Evolutionary conservation across 768 basidiomycete species (phyloP).

Genomic region (Kwoniella europaea): DNA sequence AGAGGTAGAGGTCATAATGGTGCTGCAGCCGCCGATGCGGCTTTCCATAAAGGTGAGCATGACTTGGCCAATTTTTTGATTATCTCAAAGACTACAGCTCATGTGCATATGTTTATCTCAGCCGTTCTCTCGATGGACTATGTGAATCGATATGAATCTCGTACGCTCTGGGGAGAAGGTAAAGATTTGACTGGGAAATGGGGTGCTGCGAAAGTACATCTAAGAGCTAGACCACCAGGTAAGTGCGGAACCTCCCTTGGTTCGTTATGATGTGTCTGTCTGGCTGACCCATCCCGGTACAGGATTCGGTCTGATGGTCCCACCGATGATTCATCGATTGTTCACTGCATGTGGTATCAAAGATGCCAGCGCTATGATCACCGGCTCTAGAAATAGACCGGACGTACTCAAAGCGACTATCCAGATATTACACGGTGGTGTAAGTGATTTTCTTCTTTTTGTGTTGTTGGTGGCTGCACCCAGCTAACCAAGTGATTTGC

Average conservation of each 20-base stretch:
- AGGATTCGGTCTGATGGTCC: conserved; percentile 90
- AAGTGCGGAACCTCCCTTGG: conserved; percentile 17
- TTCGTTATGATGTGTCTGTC: not conserved
- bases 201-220: conserved; percentile 76
- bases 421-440: conserved; percentile 81
- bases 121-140: conserved; percentile 72
- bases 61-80: not conserved
- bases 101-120: not conserved
- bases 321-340: conserved; percentile 82
- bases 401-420: conserved; percentile 85
- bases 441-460: conserved; percentile 58
- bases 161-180: conserved; percentile 83
- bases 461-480: not conserved
- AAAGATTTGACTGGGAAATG: conserved; percentile 78
- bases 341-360: conserved; percentile 93
- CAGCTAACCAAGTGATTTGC: not conserved
- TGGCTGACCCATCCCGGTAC: conserved; percentile 46
- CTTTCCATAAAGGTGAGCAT: conserved; percentile 51
- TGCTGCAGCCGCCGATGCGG: conserved; percentile 46
- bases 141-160: conserved; percentile 89
- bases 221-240: conserved; percentile 66
- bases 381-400: conserved; percentile 85
- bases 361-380: conserved; percentile 92
- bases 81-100: not conserved
- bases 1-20: conserved; percentile 50